Evolutionary conservation across 768 basidiomycete species (phyloP).

Genomic region (Clathrus columnatus): DNA sequence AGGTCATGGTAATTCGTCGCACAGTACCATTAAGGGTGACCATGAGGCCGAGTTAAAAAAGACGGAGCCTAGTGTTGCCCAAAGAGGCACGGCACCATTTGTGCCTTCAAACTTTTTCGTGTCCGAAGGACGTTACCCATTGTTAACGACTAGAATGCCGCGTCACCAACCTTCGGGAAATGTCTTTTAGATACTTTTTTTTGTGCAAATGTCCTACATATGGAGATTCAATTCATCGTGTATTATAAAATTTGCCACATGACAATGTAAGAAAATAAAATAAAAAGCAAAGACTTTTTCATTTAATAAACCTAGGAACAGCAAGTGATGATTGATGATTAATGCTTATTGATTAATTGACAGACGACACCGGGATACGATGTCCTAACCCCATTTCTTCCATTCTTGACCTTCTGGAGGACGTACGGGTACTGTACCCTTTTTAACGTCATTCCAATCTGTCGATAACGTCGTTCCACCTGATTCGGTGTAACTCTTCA

Average conservation of each 20-base stretch:
- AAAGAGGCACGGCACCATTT: constrained; percentile 1
- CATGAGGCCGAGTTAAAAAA: not conserved
- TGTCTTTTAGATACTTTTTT: too few species aligned
- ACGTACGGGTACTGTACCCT: constrained; percentile 61
- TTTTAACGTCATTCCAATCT: constrained; percentile 86
- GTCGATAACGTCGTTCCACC: constrained; percentile 94
- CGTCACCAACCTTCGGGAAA: too few species aligned
- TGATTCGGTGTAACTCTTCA: constrained; percentile 95
- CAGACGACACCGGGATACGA: too few species aligned
- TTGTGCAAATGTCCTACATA: too few species aligned
- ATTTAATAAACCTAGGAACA: too few species aligned
- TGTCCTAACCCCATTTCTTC: constrained; percentile 63
- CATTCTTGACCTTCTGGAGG: constrained; percentile 81
- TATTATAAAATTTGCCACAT: too few species aligned
- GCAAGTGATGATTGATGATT: too few species aligned
- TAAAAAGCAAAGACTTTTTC: too few species aligned
- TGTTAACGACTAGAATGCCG: too few species aligned
- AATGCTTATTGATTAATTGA: too few species aligned
- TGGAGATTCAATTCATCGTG: too few species aligned
- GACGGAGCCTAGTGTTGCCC: not conserved
- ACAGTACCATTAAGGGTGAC: not conserved
- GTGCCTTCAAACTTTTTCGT: not conserved
- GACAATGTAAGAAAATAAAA: too few species aligned
- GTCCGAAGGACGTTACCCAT: constrained; percentile 4
- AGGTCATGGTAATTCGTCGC: not conserved